Evolutionary conservation across 202 grass and related monocot genomes (phyloP).

Genomic region (Brachypodium distachyon): DNA sequence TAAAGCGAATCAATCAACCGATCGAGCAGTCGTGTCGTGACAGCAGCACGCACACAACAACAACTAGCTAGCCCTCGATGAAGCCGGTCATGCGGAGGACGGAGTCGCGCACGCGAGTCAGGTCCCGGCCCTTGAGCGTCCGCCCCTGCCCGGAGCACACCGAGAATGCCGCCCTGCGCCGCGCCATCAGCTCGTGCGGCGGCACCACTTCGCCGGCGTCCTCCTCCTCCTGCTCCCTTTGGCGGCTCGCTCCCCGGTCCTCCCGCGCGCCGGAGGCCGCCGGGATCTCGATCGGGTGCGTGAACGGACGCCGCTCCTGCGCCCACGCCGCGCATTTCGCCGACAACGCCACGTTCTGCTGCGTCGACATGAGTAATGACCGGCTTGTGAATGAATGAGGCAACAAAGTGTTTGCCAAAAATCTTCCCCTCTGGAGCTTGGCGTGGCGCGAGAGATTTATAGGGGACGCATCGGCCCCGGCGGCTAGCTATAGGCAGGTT

Average conservation of each 20-base stretch:
- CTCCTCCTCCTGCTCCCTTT: background rate
- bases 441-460: slow-evolving; percentile 18
- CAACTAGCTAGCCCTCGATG: slow-evolving; percentile 46
- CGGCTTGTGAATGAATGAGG: background rate
- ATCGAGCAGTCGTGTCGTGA: background rate
- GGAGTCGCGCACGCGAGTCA: slow-evolving; percentile 50
- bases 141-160: slow-evolving; percentile 74
- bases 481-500: background rate
- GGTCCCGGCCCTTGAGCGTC: slow-evolving; percentile 84
- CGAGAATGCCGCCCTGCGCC: slow-evolving; percentile 42
- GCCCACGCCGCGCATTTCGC: background rate
- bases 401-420: background rate
- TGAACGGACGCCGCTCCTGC: slow-evolving; percentile 20
- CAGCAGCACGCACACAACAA: background rate
- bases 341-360: background rate
- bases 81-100: slow-evolving; percentile 87
- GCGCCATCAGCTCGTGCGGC: slow-evolving; percentile 59
- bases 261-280: background rate
- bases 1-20: background rate
- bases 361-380: background rate
- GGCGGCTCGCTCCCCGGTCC: background rate
- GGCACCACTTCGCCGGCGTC: slow-evolving; percentile 34
- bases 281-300: slow-evolving; percentile 38
- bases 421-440: background rate
- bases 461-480: background rate